Conservation (phyloP, 768 basidiomycete genomes). For the Kwoniella botswanensis region DNA sequence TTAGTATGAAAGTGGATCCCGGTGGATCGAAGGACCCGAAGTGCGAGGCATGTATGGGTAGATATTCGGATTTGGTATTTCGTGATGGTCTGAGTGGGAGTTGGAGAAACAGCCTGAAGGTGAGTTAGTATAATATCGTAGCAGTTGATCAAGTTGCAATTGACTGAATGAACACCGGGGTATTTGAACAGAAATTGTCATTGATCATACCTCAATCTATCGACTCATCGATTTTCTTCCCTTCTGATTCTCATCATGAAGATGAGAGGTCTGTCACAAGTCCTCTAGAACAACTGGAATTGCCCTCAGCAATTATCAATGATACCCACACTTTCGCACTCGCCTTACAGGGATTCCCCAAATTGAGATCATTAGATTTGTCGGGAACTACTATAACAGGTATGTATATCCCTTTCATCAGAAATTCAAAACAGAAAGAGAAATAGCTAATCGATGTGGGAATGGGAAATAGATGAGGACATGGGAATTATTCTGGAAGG, state of each 20-base stretch:
- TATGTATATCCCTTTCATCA: background rate
- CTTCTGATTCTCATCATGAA: background rate
- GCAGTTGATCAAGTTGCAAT: background rate
- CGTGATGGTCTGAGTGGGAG: constrained; percentile 8
- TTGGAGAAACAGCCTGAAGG: constrained; percentile 36
- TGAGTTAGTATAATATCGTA: background rate
- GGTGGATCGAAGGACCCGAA: constrained; percentile 19
- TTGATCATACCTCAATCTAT: constrained; percentile 18
- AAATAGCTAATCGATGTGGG: background rate
- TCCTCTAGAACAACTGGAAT: constrained; percentile 37
- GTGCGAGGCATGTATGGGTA: constrained; percentile 30
- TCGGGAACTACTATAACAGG: constrained; percentile 39
- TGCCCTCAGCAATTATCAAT: constrained; percentile 25
- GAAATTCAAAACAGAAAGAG: background rate
- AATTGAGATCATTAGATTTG: constrained; percentile 37
- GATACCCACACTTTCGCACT: constrained; percentile 15
- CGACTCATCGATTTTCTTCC: constrained; percentile 3
- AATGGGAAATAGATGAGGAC: constrained; percentile 31
- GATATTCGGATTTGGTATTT: constrained; percentile 24
- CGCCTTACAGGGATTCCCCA: constrained; percentile 17
- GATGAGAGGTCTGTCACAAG: background rate
- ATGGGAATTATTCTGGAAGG: constrained; percentile 37
- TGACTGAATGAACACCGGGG: background rate
- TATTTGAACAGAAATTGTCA: constrained; percentile 12
- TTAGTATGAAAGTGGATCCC: constrained; percentile 22